Base-by-base conservation (phyloP, 2,329 filamentous ascomycete genomes). In the Fusarium sp. region DNA sequence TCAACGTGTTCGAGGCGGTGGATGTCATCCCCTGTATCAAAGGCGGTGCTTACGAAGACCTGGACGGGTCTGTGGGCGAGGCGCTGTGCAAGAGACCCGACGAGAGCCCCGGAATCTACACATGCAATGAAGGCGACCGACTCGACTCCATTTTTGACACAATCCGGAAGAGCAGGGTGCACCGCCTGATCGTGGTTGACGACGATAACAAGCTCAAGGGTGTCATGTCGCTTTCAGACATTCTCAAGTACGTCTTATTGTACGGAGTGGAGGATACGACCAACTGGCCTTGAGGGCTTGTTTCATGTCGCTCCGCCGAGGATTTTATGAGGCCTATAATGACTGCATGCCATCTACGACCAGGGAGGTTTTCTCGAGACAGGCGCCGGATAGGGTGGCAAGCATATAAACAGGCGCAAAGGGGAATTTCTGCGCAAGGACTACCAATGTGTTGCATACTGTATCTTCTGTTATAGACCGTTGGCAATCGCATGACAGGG, bases 1-100 rank as follows among this genome's bases (percentile, higher is more conserved):
- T 98, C 64, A 99, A 99, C 72, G 93, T 98, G 10, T 99, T 99
- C 72, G 96, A 99, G 79, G 92, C 95, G 2, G 93, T 99, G 46
- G 95, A 99, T 77, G 93, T 99, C 59, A 97, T 99, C 68, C 90
- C 93, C 0, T 88, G 97, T 70, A 96, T 99, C 78, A 96, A 96
- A 77, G 93, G 92, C 22, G 93, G 93, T 19, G 88, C 88, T 32
- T 98, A 98, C 73, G 95, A 98, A 65, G 94, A 97, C 67, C 82
- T 99, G 53, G 88, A 90, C 58, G 86, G 93, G 19, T 91, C 86
- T 7, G 91, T 98, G 5, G 95, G 94, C 39, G 93, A 97, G 62
- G 94, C 94, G 3, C 80, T 98, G 53, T 88, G 92, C 70, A 96
- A 91, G 76, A 87, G 94, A 61, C 87, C 92, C 11, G 91, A 96